Percentiles rank a stretch among this genome's conserved stretches.
Conservation (phyloP, 2,329 filamentous ascomycete genomes). For the Karstenula rhodostoma region DNA sequence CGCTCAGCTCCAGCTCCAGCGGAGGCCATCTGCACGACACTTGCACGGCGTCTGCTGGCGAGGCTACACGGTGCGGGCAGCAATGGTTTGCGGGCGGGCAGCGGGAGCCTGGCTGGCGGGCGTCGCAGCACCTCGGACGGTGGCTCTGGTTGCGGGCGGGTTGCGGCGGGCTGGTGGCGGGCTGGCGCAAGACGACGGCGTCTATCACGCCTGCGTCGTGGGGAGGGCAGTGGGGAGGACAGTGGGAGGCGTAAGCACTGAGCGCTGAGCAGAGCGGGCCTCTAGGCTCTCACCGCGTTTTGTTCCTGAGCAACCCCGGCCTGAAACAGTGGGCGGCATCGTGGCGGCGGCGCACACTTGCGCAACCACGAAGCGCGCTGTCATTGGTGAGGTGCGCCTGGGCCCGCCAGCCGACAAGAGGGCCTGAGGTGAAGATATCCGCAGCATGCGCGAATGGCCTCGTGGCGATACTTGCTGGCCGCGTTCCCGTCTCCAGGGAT, state of each 20-base stretch:
- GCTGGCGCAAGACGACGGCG: slow-evolving; percentile 3
- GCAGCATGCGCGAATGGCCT: slow-evolving; percentile 16
- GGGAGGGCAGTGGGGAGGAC: not conserved
- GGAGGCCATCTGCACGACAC: too few relatives aligned
- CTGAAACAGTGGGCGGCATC: slow-evolving; percentile 38
- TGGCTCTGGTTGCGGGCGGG: slow-evolving; percentile 9
- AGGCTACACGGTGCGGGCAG: slow-evolving; percentile 27
- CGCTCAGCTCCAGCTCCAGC: slow-evolving; percentile 20
- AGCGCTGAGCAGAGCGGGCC: not conserved
- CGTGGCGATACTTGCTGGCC: slow-evolving; percentile 1
- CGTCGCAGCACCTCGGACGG: not conserved
- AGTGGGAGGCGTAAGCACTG: not conserved
- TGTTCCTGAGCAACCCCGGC: slow-evolving; percentile 27
- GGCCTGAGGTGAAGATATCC: slow-evolving; percentile 3
- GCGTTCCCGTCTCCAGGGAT: slow-evolving; percentile 12
- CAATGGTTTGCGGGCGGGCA: slow-evolving; percentile 3
- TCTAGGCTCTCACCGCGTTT: slow-evolving; percentile 12
- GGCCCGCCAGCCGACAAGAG: not conserved
- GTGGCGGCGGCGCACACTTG: slow-evolving; percentile 27
- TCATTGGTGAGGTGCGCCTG: slow-evolving; percentile 21
- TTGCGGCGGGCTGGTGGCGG: not conserved
- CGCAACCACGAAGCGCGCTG: slow-evolving; percentile 26
- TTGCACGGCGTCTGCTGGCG: slow-evolving; percentile 35
- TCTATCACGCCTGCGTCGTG: slow-evolving; percentile 14
- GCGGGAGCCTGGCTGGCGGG: not conserved